A percentile compares a stretch with the other conserved stretches of the same genome.
Evolutionary conservation across 2,329 filamentous ascomycete species (phyloP).

Genomic region (Colletotrichum euphorbiae): DNA sequence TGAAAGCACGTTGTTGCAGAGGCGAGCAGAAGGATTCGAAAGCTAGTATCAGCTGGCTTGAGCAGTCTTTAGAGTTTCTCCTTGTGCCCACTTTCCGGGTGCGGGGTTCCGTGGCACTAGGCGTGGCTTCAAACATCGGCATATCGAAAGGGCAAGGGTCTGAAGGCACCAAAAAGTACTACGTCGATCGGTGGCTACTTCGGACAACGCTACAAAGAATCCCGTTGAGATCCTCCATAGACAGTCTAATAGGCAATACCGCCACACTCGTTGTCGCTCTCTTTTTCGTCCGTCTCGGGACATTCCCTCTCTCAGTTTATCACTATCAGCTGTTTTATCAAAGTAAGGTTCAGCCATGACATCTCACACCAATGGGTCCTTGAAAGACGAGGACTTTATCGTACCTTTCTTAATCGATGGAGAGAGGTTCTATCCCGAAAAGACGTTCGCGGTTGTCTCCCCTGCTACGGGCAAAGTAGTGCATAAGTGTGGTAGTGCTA

Average conservation of each 20-base stretch:
- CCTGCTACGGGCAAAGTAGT: slow-evolving; percentile 66
- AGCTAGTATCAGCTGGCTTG: neutral
- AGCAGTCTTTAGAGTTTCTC: slow-evolving; percentile 26
- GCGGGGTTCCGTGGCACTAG: slow-evolving; percentile 37
- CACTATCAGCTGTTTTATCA: neutral
- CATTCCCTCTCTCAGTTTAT: neutral
- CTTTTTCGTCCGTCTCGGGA: neutral
- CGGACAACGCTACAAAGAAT: slow-evolving; percentile 19
- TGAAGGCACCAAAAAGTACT: slow-evolving; percentile 2
- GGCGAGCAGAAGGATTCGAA: slow-evolving; percentile 7
- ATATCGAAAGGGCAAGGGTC: slow-evolving; percentile 31
- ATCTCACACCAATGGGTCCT: slow-evolving; percentile 13
- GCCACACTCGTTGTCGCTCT: neutral
- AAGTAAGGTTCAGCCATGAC: slow-evolving; percentile 25
- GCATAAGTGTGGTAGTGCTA: slow-evolving; percentile 65
- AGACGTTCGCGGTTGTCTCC: slow-evolving; percentile 67
- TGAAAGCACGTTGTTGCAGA: slow-evolving; percentile 16
- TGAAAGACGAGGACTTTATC: slow-evolving; percentile 14
- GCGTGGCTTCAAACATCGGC: slow-evolving; percentile 26
- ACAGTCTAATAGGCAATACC: too few relatives aligned
- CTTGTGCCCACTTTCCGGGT: slow-evolving; percentile 31
- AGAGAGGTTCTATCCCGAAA: slow-evolving; percentile 57
- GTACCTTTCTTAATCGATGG: slow-evolving; percentile 59
- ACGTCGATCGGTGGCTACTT: slow-evolving; percentile 20
- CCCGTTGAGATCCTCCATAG: neutral